phyloP scores from a whole-genome alignment of 1,139 yeast species.

The Sugiyamaella japonica region DNA sequence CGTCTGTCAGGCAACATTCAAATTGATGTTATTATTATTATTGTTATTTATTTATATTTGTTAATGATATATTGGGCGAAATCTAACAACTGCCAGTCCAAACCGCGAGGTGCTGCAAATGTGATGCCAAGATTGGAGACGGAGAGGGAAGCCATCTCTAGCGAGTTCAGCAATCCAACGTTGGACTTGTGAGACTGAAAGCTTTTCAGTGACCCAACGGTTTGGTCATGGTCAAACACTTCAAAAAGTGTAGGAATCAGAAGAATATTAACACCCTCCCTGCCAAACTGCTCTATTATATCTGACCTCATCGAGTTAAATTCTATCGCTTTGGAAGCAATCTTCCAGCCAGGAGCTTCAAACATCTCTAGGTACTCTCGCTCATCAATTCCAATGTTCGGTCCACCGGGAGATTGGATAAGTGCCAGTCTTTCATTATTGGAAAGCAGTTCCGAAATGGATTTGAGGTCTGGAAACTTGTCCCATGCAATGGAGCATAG shows the following conservation, averaged over 20 bases:
- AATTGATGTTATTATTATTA: neutral
- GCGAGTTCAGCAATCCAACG: conserved; percentile 3
- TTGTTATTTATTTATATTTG: neutral
- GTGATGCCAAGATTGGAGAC: conserved; percentile 14
- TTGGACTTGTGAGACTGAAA: neutral
- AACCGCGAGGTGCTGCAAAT: conserved; percentile 23
- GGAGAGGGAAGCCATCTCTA: conserved; percentile 12
- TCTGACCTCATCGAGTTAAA: neutral
- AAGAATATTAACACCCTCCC: neutral
- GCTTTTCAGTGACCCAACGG: neutral
- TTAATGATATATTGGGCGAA: conserved; percentile 13
- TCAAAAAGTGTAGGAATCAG: neutral
- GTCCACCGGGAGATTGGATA: neutral
- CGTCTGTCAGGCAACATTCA: neutral
- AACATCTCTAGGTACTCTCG: neutral
- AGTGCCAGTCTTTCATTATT: conserved; percentile 16
- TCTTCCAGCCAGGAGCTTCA: conserved; percentile 11
- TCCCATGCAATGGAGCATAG: neutral
- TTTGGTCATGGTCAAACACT: neutral
- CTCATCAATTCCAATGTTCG: neutral
- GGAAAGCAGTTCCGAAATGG: conserved; percentile 9
- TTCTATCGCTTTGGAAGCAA: neutral
- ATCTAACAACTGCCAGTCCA: conserved; percentile 24
- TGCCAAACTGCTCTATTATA: neutral
- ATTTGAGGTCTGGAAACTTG: neutral